Conservation (phyloP, 2,329 filamentous ascomycete genomes). For the Leptosphaerulina australis region DNA sequence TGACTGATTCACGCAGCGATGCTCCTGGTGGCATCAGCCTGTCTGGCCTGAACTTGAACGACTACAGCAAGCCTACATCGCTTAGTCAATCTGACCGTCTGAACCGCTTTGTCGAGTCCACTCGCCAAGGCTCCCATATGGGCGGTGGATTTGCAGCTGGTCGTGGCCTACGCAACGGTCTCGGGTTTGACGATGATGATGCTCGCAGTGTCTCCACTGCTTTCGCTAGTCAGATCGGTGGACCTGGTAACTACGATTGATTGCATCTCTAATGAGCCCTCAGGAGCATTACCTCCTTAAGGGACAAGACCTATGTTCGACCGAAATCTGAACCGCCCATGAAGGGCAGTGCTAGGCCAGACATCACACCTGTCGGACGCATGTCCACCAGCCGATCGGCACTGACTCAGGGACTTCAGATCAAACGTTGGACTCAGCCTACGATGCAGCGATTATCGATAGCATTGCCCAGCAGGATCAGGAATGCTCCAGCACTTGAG, state of each 20-base stretch:
- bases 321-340: neutral
- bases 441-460: slow-evolving; percentile 11
- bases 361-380: neutral
- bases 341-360: neutral
- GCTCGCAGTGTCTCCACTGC: slow-evolving; percentile 95
- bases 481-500: neutral
- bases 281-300: slow-evolving; percentile 8
- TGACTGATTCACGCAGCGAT: slow-evolving; percentile 79
- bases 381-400: neutral
- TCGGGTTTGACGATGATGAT: slow-evolving; percentile 77
- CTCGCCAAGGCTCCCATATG: slow-evolving; percentile 64
- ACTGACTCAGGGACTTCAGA: slow-evolving; percentile 1
- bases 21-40: slow-evolving; percentile 88
- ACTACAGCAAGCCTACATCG: slow-evolving; percentile 72
- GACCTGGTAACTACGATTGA: slow-evolving; percentile 65
- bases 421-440: slow-evolving; percentile 2
- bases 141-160: slow-evolving; percentile 49
- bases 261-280: slow-evolving; percentile 20
- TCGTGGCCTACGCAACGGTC: slow-evolving; percentile 48
- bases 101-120: slow-evolving; percentile 91
- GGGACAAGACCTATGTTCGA: slow-evolving; percentile 7
- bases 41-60: slow-evolving; percentile 77
- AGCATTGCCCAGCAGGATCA: neutral
- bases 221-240: slow-evolving; percentile 93
- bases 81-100: slow-evolving; percentile 87